Conservation (phyloP, 306 rosid species). For the Rubus idaeus region DNA sequence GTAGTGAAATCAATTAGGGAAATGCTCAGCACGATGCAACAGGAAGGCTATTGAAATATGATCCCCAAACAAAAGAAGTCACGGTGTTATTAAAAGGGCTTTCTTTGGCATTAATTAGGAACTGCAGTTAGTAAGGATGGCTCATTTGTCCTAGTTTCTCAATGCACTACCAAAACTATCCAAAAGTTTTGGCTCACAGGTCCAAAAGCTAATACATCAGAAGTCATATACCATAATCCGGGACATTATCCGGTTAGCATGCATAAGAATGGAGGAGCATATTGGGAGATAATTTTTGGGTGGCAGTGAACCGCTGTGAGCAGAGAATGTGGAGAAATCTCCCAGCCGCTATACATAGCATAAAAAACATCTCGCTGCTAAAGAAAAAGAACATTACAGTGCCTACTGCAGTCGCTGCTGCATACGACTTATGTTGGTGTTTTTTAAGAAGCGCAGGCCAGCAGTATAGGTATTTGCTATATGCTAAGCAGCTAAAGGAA, state of each 20-base stretch:
- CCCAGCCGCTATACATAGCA: too few species aligned
- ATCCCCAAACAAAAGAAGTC: constrained; percentile 8
- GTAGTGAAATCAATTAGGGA: neutral
- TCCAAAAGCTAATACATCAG: constrained; percentile 9
- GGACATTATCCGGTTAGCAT: neutral
- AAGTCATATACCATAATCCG: neutral
- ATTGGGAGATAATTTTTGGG: too few species aligned
- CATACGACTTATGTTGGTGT: too few species aligned
- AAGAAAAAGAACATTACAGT: too few species aligned
- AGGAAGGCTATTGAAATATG: constrained; percentile 8
- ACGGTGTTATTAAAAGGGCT: neutral
- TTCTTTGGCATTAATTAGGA: neutral
- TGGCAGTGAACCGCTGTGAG: too few species aligned
- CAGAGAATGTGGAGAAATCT: too few species aligned
- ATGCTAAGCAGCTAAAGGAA: too few species aligned
- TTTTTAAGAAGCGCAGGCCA: too few species aligned
- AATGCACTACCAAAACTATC: neutral
- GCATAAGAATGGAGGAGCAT: neutral
- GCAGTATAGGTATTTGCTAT: too few species aligned
- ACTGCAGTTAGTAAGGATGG: neutral
- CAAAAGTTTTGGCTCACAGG: constrained; percentile 7
- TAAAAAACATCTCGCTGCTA: too few species aligned
- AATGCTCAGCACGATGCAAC: neutral
- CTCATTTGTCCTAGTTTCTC: constrained; percentile 10
- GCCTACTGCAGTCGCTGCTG: too few species aligned